Evolutionary conservation across 768 basidiomycete genomes (phyloP), one percentile per base, ranked within the genome.

Genomic region (Postia placenta): DNA sequence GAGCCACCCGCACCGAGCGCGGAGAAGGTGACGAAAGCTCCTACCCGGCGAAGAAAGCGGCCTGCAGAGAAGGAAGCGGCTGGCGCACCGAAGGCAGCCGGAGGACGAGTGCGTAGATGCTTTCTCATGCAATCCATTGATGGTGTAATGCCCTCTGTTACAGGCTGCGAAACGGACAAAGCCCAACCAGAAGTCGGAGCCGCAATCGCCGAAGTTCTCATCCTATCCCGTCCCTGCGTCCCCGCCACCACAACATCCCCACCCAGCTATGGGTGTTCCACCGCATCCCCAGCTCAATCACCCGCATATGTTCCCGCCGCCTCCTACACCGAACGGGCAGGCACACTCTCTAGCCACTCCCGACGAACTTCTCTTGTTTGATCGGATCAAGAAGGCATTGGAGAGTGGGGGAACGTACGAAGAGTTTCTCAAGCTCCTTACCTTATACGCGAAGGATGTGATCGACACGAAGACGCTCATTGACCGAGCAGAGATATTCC

Each of bases 361-460:
- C 11, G 87, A 91, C 52, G 92, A 96, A 60, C 77, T 93, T 26
- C 71, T 87, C 11, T 98, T 98, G 75, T 98, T 98, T 62, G 96
- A 98, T 61, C 82, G 89, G 36, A 89, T 92, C 54, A 95, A 88
- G 67, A 85, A 83, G 56, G 72, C 81, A 0, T 67, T 92, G 6
- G 89, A 89, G 61, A 79, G 73, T 63, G 76, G 80, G 51, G 87
- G 87, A 45, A 75, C 81, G 30, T 92, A 89, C 59, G 92, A 96
- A 59, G 95, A 98, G 57, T 98, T 98, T 67, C 71, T 98, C 60
- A 97, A 95, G 69, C 74, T 98, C 23, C 76, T 98, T 45, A 87
- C 83, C 62, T 74, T 98, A 42, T 99, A 88, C 67, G 85, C 90
- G 14, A 87, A 85, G 58, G 93, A 96, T 50, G 84, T 98, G 58